Evolutionary conservation across 768 basidiomycete species (phyloP).

Genomic region (Phylloporus sp.): DNA sequence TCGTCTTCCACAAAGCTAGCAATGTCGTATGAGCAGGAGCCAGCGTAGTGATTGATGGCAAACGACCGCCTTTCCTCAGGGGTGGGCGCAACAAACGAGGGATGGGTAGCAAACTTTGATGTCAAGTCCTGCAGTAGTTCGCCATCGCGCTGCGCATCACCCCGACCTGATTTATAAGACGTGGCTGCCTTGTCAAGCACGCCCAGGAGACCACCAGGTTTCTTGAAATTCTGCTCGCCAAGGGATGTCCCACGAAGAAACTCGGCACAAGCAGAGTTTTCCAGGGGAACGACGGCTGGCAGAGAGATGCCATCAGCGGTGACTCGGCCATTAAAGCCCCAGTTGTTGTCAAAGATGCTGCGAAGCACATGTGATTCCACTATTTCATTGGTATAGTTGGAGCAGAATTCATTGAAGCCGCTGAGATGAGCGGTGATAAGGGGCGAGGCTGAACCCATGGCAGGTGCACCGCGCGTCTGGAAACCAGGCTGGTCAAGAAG

Average conservation of each 20-base stretch:
- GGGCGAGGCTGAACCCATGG: conserved; percentile 39
- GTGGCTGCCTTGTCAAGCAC: conserved; percentile 47
- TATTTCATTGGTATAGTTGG: conserved; percentile 57
- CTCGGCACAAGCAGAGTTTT: conserved; percentile 52
- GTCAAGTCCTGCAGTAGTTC: conserved; percentile 47
- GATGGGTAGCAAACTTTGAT: conserved; percentile 42
- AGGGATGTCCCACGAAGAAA: conserved; percentile 51
- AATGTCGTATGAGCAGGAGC: conserved; percentile 49
- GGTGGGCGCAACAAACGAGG: conserved; percentile 44
- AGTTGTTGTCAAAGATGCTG: conserved; percentile 47
- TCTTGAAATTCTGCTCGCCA: conserved; percentile 41
- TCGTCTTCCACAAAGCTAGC: conserved; percentile 46
- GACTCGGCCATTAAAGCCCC: conserved; percentile 41
- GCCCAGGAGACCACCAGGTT: conserved; percentile 57
- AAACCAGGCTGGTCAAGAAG: conserved; percentile 55
- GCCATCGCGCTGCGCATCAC: conserved; percentile 43
- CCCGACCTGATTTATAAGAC: conserved; percentile 47
- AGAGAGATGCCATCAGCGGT: conserved; percentile 49
- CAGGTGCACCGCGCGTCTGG: conserved; percentile 45
- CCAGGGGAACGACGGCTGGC: conserved; percentile 45
- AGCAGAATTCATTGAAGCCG: conserved; percentile 55
- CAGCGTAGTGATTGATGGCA: conserved; percentile 59
- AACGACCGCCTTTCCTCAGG: conserved; percentile 37
- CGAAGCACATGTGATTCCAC: conserved; percentile 55
- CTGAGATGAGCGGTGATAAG: conserved; percentile 53